These are phyloP conservation scores for Starmerella gropengiesseri DNA, from an alignment of 805 yeast genomes.

Conservation along the genomic window DNA sequence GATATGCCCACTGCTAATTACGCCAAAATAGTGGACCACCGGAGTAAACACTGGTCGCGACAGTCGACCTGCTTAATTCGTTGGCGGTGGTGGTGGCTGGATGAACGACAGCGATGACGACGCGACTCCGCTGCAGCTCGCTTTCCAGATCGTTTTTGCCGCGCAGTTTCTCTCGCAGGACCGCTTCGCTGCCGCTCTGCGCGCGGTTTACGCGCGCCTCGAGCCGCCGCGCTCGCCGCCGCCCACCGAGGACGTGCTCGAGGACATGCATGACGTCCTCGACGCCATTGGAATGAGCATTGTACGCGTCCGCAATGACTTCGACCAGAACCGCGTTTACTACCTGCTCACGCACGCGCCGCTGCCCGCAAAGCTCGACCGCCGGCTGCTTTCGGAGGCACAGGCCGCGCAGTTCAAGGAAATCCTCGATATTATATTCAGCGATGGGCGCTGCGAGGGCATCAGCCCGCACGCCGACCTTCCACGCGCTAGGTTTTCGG, in stretches of 20 bases:
- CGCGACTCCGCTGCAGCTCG: not conserved
- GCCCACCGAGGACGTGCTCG: not conserved
- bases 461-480: constrained; percentile 2
- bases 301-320: constrained; percentile 13
- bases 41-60: too few species aligned
- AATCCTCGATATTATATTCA: constrained; percentile 13
- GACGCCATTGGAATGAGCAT: constrained; percentile 14
- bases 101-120: too few species aligned
- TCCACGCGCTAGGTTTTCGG: constrained; percentile 6
- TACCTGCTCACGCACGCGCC: constrained; percentile 6
- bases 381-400: constrained; percentile 2
- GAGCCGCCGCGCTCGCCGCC: not conserved
- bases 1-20: too few species aligned
- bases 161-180: constrained; percentile 3
- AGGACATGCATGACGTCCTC: constrained; percentile 7
- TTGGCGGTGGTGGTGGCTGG: too few species aligned
- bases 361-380: constrained; percentile 3
- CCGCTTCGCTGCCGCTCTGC: not conserved
- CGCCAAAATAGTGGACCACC: too few species aligned
- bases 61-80: too few species aligned
- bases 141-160: constrained; percentile 9
- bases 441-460: constrained; percentile 10
- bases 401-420: constrained; percentile 15
- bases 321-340: constrained; percentile 5
- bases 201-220: constrained; percentile 3